Conservation (phyloP, 176 grass and related monocot genomes). For the Metroxylon sagu region DNA sequence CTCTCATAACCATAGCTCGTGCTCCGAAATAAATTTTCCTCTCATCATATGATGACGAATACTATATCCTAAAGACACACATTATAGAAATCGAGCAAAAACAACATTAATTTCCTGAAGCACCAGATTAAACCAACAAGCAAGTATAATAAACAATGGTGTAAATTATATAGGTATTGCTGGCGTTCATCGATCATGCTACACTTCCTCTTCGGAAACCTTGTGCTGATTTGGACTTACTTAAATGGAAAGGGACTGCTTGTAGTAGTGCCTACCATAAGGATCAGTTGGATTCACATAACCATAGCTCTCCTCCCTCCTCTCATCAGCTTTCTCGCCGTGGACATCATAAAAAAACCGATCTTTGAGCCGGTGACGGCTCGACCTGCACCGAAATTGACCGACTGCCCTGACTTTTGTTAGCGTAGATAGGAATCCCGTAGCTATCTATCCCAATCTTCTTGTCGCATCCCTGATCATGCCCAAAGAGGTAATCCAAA, state of each 20-base stretch:
- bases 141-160: too few relatives aligned
- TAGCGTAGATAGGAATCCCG: slow-evolving; percentile 67
- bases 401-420: slow-evolving; percentile 38
- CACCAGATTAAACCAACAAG: too few relatives aligned
- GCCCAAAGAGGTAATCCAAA: slow-evolving; percentile 77
- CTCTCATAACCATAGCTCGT: slow-evolving; percentile 50
- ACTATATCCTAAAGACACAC: neutral
- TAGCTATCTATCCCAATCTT: slow-evolving; percentile 37
- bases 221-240: slow-evolving; percentile 11
- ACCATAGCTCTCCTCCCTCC: neutral
- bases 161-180: neutral
- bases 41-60: slow-evolving; percentile 17
- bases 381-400: slow-evolving; percentile 46
- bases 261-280: slow-evolving; percentile 22
- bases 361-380: slow-evolving; percentile 26
- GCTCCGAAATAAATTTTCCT: slow-evolving; percentile 22
- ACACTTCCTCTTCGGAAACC: slow-evolving; percentile 23
- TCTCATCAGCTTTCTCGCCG: slow-evolving; percentile 4
- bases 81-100: too few relatives aligned
- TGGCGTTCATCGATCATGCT: slow-evolving; percentile 33
- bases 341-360: slow-evolving; percentile 30
- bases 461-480: slow-evolving; percentile 68
- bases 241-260: slow-evolving; percentile 21
- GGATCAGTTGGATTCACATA: slow-evolving; percentile 15
- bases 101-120: too few relatives aligned